These are phyloP conservation scores for Penicillium psychrofluorescens DNA, from an alignment of 495 filamentous ascomycete genomes.

Conservation along the genomic window DNA sequence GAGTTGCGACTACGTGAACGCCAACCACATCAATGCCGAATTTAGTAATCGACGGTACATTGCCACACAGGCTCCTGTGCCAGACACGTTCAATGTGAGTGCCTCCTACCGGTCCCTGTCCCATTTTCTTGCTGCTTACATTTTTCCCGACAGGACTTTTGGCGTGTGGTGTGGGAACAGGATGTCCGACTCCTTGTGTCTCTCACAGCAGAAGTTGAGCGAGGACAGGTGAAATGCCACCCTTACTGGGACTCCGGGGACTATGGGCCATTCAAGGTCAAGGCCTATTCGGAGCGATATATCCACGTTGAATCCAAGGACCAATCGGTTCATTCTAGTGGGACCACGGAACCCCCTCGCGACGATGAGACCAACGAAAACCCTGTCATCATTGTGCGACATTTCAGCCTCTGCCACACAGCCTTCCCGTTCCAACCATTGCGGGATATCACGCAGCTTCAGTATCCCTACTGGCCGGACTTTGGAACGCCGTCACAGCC, in stretches of 20 bases:
- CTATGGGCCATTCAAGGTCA: constrained; percentile 75
- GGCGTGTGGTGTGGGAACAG: constrained; percentile 96
- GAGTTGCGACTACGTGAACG: constrained; percentile 92
- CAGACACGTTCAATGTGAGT: constrained; percentile 84
- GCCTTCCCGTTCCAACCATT: constrained; percentile 75
- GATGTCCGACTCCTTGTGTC: constrained; percentile 92
- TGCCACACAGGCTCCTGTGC: constrained; percentile 88
- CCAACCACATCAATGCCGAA: constrained; percentile 71
- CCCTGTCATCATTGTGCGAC: constrained; percentile 76
- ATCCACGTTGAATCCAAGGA: constrained; percentile 57
- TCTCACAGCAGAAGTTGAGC: constrained; percentile 91
- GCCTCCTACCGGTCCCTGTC: too few species aligned
- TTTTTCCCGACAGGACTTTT: constrained; percentile 77
- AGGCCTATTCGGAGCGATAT: constrained; percentile 69
- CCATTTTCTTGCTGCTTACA: constrained; percentile 18
- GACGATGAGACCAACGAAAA: constrained; percentile 35
- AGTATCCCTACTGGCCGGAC: constrained; percentile 93
- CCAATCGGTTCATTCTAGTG: constrained; percentile 2
- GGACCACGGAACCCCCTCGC: constrained; percentile 6
- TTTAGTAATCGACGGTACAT: constrained; percentile 87
- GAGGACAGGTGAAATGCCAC: constrained; percentile 91
- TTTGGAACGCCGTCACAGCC: constrained; percentile 91
- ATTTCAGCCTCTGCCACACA: constrained; percentile 75
- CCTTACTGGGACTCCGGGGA: constrained; percentile 79
- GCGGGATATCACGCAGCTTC: constrained; percentile 89